phyloP scores from a whole-genome alignment of 2,329 filamentous ascomycete genomes.

The Ceratocystis eucalypticola region DNA sequence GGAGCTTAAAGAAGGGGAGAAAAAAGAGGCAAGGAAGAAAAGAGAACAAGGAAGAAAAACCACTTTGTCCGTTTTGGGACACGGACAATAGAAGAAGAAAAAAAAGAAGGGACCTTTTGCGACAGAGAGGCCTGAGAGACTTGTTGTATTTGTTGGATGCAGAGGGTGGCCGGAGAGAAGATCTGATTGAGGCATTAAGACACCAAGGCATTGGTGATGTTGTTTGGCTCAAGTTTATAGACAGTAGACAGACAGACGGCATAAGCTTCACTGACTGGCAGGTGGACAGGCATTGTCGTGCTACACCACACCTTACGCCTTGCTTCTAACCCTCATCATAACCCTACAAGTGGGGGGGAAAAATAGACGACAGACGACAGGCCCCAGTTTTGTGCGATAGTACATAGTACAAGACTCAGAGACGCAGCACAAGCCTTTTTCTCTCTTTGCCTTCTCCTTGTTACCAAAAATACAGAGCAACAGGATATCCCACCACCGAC shows the following conservation, averaged over 20 bases:
- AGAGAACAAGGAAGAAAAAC: neutral
- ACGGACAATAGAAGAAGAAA: neutral
- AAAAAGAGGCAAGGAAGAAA: neutral
- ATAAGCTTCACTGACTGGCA: neutral
- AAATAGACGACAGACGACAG: no score
- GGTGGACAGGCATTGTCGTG: no score
- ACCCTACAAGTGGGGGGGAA: no score
- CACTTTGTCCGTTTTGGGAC: constrained; percentile 4
- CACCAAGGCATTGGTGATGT: no score
- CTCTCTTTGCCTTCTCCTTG: no score
- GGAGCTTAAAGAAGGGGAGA: neutral
- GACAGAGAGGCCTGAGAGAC: neutral
- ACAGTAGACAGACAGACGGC: neutral
- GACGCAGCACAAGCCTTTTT: no score
- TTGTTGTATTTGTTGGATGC: neutral
- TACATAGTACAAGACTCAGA: no score
- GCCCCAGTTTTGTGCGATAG: no score
- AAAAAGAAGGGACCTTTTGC: neutral
- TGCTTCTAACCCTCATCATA: no score
- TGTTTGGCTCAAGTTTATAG: neutral
- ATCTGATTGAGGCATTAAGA: neutral
- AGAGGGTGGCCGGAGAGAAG: neutral
- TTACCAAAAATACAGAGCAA: neutral
- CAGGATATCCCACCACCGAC: neutral
- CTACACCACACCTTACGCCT: no score